Conservation (phyloP, 805 yeast genomes). For the Metschnikowia cerradonensis region DNA sequence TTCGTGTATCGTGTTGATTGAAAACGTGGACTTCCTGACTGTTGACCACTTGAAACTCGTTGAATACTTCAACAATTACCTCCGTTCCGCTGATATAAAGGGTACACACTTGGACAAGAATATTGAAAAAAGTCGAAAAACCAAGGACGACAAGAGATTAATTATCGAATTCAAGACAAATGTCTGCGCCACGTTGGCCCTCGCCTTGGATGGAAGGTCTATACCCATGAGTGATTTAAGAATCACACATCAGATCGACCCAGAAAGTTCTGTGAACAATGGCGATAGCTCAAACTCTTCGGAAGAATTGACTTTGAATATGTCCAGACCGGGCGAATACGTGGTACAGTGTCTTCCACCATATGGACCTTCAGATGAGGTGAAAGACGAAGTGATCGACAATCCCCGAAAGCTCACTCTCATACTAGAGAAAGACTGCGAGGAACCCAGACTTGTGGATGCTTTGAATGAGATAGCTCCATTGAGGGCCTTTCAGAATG, state of each 20-base stretch:
- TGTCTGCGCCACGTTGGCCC: constrained; percentile 52
- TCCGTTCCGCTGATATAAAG: constrained; percentile 42
- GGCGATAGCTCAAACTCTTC: background rate
- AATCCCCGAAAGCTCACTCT: constrained; percentile 46
- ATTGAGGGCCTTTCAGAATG: constrained; percentile 38
- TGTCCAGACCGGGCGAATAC: constrained; percentile 35
- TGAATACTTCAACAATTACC: constrained; percentile 42
- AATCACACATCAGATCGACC: constrained; percentile 15
- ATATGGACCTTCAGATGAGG: constrained; percentile 16
- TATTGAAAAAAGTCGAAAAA: constrained; percentile 31
- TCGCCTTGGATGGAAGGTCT: constrained; percentile 38
- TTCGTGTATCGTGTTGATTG: constrained; percentile 29
- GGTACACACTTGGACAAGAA: constrained; percentile 30
- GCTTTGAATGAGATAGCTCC: constrained; percentile 39
- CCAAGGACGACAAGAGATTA: constrained; percentile 35
- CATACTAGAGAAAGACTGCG: constrained; percentile 42
- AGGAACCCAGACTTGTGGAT: constrained; percentile 42
- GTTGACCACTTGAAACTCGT: constrained; percentile 37
- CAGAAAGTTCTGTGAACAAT: background rate
- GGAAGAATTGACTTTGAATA: constrained; percentile 6
- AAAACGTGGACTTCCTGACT: constrained; percentile 29
- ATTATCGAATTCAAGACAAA: constrained; percentile 51
- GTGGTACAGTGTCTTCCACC: constrained; percentile 26
- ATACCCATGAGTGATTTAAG: constrained; percentile 27
- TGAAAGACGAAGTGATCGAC: constrained; percentile 34